Conservation (phyloP, 441 rosid genomes). For the Bruguiera hainesii region DNA sequence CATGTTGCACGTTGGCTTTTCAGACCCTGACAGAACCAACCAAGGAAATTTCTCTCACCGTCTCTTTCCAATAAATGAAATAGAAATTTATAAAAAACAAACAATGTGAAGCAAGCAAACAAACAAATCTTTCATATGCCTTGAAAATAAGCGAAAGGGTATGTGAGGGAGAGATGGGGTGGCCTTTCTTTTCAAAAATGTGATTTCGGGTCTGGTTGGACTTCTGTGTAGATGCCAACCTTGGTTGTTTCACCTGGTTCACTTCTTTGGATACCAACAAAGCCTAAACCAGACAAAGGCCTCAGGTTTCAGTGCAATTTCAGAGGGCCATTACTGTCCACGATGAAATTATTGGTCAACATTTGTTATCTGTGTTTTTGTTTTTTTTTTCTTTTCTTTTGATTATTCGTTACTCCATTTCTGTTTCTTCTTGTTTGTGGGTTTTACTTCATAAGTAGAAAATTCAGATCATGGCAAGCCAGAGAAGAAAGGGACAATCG, state of each 20-base stretch:
- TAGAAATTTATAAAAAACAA: background rate
- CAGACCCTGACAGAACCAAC: constrained; percentile 38
- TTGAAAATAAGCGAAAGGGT: constrained; percentile 13
- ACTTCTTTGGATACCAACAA: constrained; percentile 32
- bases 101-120: constrained; percentile 23
- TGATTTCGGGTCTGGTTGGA: constrained; percentile 6
- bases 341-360: constrained; percentile 25
- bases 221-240: background rate
- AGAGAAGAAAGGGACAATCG: no score
- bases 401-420: constrained; percentile 5
- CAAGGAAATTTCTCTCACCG: constrained; percentile 11
- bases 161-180: background rate
- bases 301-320: constrained; percentile 37
- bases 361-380: constrained; percentile 13
- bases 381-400: background rate
- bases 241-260: constrained; percentile 8
- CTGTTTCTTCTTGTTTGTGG: constrained; percentile 15
- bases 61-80: background rate
- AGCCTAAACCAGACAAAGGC: constrained; percentile 37
- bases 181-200: background rate
- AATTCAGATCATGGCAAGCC: no score
- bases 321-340: constrained; percentile 26
- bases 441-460: background rate
- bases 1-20: constrained; percentile 40
- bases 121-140: constrained; percentile 23